Evolutionary conservation across 805 yeast species (phyloP).

Genomic region (Hanseniaspora mollemarum): DNA sequence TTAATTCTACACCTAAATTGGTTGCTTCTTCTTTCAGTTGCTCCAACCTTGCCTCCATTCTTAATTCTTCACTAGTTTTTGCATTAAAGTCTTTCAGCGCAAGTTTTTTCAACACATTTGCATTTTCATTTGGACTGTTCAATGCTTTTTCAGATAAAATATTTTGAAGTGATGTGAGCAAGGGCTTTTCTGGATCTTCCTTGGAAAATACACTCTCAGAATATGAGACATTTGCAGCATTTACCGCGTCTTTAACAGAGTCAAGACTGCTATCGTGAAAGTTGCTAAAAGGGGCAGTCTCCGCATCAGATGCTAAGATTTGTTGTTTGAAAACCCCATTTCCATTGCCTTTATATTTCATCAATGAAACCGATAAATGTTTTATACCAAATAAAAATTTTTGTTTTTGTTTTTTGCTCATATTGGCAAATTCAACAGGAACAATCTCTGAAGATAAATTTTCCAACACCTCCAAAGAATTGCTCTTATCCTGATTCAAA

Average conservation of each 20-base stretch:
- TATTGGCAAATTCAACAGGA: background rate
- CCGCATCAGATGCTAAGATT: background rate
- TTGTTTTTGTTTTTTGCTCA: background rate
- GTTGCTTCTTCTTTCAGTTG: background rate
- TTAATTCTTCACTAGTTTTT: conserved; percentile 16
- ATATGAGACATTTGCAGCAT: background rate
- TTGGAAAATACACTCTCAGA: background rate
- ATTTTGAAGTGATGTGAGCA: background rate
- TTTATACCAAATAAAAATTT: conserved; percentile 2
- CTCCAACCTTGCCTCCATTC: conserved; percentile 8
- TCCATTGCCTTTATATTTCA: background rate
- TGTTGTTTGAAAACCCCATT: background rate
- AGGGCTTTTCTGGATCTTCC: background rate
- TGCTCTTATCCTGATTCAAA: background rate
- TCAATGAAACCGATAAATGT: background rate
- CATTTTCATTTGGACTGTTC: background rate
- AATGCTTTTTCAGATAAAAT: background rate
- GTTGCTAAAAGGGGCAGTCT: background rate
- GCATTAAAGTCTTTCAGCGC: conserved; percentile 13
- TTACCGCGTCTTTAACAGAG: background rate
- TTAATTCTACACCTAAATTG: background rate
- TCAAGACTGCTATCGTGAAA: background rate
- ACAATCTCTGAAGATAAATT: background rate
- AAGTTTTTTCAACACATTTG: conserved; percentile 3
- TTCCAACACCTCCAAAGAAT: background rate